Conservation (phyloP, 768 basidiomycete species). For the Xerocomus spinulosus region DNA sequence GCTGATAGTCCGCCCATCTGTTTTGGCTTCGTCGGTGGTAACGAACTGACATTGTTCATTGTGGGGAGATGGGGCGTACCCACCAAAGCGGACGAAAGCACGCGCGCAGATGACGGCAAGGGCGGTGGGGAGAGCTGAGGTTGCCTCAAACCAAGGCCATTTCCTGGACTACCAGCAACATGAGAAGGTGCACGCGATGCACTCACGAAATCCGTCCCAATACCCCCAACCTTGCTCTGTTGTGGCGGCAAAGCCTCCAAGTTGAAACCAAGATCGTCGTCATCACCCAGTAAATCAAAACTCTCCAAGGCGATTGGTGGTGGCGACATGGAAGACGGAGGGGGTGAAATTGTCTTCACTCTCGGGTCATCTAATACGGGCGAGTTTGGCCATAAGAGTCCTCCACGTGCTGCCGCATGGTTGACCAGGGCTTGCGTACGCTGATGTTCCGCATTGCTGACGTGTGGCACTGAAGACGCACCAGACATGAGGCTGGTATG, state of each 20-base stretch:
- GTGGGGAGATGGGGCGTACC: not conserved
- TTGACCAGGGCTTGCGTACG: conserved; percentile 57
- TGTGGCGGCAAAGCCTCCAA: not conserved
- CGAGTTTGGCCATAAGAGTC: conserved; percentile 37
- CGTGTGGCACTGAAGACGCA: conserved; percentile 8
- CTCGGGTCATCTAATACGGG: conserved; percentile 19
- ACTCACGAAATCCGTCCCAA: not conserved
- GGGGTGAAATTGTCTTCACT: conserved; percentile 25
- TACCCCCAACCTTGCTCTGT: not conserved
- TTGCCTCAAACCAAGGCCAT: conserved; percentile 2
- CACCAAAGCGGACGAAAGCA: conserved; percentile 15
- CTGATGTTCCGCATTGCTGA: conserved; percentile 45
- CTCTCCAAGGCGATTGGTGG: not conserved
- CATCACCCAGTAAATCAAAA: conserved; percentile 19
- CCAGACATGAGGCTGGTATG: conserved; percentile 13
- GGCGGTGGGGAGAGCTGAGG: conserved; percentile 19
- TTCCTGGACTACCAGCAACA: conserved; percentile 1
- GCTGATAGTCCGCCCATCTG: conserved; percentile 63
- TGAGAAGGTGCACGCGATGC: conserved; percentile 1
- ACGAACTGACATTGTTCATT: not conserved
- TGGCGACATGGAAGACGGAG: conserved; percentile 7
- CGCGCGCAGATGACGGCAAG: conserved; percentile 14
- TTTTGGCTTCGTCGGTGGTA: conserved; percentile 17
- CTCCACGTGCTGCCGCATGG: conserved; percentile 46
- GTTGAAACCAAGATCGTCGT: not conserved